phyloP scores from a whole-genome alignment of 23 red algal genomes.

The Pyropia yezoensis region DNA sequence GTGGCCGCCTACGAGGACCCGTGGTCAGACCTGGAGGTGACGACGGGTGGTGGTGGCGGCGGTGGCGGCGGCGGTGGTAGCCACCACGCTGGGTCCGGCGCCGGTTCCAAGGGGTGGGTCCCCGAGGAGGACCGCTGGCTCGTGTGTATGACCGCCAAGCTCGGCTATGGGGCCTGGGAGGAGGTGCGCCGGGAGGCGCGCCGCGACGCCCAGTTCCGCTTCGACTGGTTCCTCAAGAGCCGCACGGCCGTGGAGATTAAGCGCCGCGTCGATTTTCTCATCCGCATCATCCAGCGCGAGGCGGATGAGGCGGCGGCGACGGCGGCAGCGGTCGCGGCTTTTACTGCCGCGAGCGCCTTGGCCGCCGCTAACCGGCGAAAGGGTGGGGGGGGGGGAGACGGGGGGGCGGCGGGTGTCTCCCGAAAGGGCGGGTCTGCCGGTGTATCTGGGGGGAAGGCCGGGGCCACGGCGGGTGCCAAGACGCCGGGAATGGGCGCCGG shows the following conservation, averaged over 20 bases:
- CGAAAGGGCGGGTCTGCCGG: too few species aligned
- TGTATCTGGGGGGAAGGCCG: too few species aligned
- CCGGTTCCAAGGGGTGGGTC: constrained; percentile 64
- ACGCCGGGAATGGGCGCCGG: too few species aligned
- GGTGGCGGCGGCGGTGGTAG: too few species aligned
- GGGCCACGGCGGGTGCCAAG: too few species aligned
- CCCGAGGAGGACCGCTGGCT: constrained; percentile 98
- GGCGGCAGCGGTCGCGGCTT: too few species aligned
- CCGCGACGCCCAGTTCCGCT: constrained; percentile 82
- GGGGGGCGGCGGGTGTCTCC: too few species aligned
- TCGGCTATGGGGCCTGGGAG: constrained; percentile 95
- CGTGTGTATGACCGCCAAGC: constrained; percentile 71
- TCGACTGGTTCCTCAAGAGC: constrained; percentile 97
- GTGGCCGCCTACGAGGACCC: constrained; percentile 82
- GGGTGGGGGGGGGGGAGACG: too few species aligned
- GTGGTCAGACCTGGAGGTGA: constrained; percentile 81
- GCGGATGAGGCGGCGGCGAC: constrained; percentile 44
- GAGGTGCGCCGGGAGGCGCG: constrained; percentile 87
- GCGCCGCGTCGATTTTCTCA: constrained; percentile 78
- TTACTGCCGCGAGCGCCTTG: too few species aligned
- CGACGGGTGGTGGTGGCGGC: constrained; percentile 3
- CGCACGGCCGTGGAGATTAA: constrained; percentile 84
- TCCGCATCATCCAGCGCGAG: constrained; percentile 85
- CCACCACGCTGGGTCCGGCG: constrained; percentile 2
- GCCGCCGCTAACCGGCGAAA: too few species aligned